Evolutionary conservation across 2,329 filamentous ascomycete species (phyloP), one percentile per base, ranked within the genome.

Genomic region (Alternaria novae-zelandiae): DNA sequence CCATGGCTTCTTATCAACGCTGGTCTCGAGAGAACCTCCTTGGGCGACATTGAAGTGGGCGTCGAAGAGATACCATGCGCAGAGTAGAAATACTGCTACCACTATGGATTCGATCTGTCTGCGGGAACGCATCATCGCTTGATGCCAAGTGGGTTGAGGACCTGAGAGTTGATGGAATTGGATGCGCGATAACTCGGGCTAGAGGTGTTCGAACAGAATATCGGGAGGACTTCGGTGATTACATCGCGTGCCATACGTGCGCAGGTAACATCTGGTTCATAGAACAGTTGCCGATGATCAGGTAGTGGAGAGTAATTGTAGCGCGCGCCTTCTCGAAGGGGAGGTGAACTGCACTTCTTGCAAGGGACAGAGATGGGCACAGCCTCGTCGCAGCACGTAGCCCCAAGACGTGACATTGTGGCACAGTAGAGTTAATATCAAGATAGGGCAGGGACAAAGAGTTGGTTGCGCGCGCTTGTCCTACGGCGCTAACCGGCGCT

Each of bases 41-140:
- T 61, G 44, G 10, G 45, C 47, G 36, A 17, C 36, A 45, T 66
- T 58, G 41, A 70, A 67, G 6, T 62, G 54, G 36, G 59, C 45
- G 49, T 64, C 54, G 23, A 70, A 68, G 45, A 70, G 54, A 10
- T 63, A 62, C 62, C 63, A 69, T 47, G 47, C 41, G 57, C 64
- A 66, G 28, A 70, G 61, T 9, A 68, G 6, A 25, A 67, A 64
- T n/a, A 68, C 60, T 54, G 61, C 63, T 43, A 68, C 45, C 47
- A 67, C 61, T 11, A 59, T 17, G 9, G 57, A 62, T 47, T 62
- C 68, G 20, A 69, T 49, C 41, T 57, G 63, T 23, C 61, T 67
- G 32, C 36, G 58, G 32, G 28, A 65, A 50, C 30, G 64, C 55
- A 69, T 64, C 44, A 64, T 69, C 36, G 54, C 36, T 60, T 8